Evolutionary conservation across 2,329 filamentous ascomycete species (phyloP).

Genomic region (Diplodia mutila): DNA sequence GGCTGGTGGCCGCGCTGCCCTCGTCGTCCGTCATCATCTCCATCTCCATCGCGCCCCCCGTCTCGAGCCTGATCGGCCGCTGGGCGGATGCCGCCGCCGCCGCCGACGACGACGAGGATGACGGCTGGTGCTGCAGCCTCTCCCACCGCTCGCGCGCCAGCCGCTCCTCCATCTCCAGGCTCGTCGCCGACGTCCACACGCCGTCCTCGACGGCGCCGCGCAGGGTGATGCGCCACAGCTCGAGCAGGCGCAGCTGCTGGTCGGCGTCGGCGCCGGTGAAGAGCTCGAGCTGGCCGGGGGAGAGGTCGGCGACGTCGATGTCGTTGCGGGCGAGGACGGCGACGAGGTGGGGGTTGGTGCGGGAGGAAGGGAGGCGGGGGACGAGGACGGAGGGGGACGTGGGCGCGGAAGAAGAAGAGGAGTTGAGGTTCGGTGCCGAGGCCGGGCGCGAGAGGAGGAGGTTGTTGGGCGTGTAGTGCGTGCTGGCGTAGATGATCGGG

Average conservation of each 20-base stretch:
- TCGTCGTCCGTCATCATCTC: conserved; percentile 25
- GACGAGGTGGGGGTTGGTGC: conserved; percentile 47
- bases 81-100: neutral
- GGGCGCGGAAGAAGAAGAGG: conserved; percentile 27
- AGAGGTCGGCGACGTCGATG: conserved; percentile 71
- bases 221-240: conserved; percentile 80
- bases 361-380: conserved; percentile 37
- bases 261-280: conserved; percentile 75
- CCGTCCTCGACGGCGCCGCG: conserved; percentile 59
- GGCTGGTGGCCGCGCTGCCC: conserved; percentile 12
- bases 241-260: conserved; percentile 74
- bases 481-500: conserved; percentile 73
- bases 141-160: conserved; percentile 65
- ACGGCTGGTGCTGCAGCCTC: conserved; percentile 35
- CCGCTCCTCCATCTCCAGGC: conserved; percentile 58
- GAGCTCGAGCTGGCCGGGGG: conserved; percentile 74
- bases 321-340: conserved; percentile 66
- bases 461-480: conserved; percentile 78
- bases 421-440: conserved; percentile 27
- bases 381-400: neutral
- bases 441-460: conserved; percentile 53
- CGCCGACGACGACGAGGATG: neutral
- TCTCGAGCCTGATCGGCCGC: neutral
- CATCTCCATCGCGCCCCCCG: neutral
- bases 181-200: conserved; percentile 61